Percentiles rank a stretch among this genome's conserved stretches.
Conservation (phyloP, 2,329 filamentous ascomycete genomes). For the Didymella segeticola region DNA sequence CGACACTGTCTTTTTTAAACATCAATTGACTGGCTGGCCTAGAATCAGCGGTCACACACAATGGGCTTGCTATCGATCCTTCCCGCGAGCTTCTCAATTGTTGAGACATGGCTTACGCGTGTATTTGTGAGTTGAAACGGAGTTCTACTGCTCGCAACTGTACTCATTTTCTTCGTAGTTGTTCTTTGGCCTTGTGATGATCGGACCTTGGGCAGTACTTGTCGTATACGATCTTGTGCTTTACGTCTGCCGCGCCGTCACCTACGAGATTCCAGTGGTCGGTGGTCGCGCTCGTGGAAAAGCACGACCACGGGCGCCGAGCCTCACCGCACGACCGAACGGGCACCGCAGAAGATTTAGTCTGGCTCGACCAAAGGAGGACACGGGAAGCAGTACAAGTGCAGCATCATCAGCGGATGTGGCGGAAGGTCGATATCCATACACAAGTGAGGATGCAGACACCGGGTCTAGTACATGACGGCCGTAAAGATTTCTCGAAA, state of each 20-base stretch:
- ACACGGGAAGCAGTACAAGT: constrained; percentile 30
- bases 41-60: not conserved
- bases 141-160: no score
- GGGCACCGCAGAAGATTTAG: constrained; percentile 56
- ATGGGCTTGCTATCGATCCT: constrained; percentile 73
- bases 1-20: not conserved
- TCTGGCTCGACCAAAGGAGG: constrained; percentile 41
- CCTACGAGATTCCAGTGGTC: constrained; percentile 65
- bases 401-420: constrained; percentile 22
- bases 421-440: constrained; percentile 37
- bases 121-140: constrained; percentile 61
- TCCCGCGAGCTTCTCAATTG: constrained; percentile 61
- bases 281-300: constrained; percentile 68
- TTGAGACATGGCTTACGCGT: constrained; percentile 69
- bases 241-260: constrained; percentile 65
- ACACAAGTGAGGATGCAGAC: constrained; percentile 27
- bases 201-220: constrained; percentile 67
- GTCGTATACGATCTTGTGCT: constrained; percentile 69
- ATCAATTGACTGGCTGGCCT: not conserved
- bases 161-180: not conserved
- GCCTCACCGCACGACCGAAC: constrained; percentile 63
- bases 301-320: constrained; percentile 66
- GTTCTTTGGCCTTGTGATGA: constrained; percentile 58
- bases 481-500: no score
- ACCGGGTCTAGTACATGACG: not conserved